Evolutionary conservation across 2,329 filamentous ascomycete species (phyloP).

Genomic region (Aspergillus cejpii): DNA sequence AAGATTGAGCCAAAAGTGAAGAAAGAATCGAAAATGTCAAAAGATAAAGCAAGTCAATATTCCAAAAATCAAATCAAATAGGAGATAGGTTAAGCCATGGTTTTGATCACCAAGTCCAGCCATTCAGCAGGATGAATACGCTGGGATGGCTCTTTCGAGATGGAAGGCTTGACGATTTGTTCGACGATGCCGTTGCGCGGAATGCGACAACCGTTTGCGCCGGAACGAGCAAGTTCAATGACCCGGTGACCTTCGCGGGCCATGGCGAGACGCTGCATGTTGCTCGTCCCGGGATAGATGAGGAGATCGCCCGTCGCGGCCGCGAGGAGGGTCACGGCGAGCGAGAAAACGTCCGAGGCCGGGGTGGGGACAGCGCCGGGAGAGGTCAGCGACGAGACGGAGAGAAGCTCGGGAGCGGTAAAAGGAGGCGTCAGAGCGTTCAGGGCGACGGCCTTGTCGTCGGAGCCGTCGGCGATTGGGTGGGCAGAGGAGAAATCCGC

Average conservation of each 20-base stretch:
- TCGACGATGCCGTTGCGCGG: conserved; percentile 40
- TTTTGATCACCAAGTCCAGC: conserved; percentile 19
- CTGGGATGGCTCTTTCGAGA: conserved; percentile 33
- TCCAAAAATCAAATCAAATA: background rate
- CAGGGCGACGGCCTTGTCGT: conserved; percentile 19
- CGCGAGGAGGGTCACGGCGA: conserved; percentile 42
- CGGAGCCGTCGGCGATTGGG: conserved; percentile 7
- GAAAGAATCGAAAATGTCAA: background rate
- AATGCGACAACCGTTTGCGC: conserved; percentile 34
- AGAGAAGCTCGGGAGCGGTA: conserved; percentile 42
- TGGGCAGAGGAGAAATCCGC: conserved; percentile 43
- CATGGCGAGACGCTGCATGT: conserved; percentile 40
- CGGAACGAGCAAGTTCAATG: conserved; percentile 36
- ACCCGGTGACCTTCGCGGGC: conserved; percentile 41
- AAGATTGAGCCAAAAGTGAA: background rate
- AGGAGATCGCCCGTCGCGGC: conserved; percentile 43
- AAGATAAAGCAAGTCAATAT: background rate
- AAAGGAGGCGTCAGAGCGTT: conserved; percentile 43
- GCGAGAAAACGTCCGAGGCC: conserved; percentile 42
- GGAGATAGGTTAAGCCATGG: conserved; percentile 4
- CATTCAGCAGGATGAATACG: conserved; percentile 31
- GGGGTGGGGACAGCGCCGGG: conserved; percentile 31
- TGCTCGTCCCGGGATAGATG: conserved; percentile 37
- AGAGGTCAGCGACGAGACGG: conserved; percentile 31
- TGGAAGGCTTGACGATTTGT: conserved; percentile 33